A percentile compares a stretch with the other conserved stretches of the same genome.
These are phyloP conservation scores for Ganoderma sp. DNA, from an alignment of 1,284 basidiomycete species.

Conservation along the genomic window DNA sequence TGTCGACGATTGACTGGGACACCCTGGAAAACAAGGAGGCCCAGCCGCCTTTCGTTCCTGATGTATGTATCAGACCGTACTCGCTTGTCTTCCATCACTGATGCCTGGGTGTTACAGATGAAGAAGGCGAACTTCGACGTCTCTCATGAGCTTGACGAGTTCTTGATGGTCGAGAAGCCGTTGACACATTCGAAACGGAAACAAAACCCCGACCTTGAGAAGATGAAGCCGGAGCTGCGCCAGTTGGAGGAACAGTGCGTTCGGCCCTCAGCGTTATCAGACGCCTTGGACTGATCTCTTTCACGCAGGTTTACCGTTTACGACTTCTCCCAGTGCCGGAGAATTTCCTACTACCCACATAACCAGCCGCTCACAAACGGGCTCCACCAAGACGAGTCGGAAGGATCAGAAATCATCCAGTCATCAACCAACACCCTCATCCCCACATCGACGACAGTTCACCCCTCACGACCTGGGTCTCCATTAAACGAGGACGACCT, in stretches of 20 bases:
- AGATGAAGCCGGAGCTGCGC: constrained; percentile 88
- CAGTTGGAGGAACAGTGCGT: constrained; percentile 92
- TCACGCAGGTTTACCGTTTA: constrained; percentile 73
- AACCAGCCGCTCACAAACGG: constrained; percentile 67
- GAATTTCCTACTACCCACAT: constrained; percentile 80
- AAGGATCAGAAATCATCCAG: constrained; percentile 41
- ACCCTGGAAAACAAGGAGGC: constrained; percentile 75
- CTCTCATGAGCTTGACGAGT: constrained; percentile 95
- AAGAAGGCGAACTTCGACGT: constrained; percentile 98
- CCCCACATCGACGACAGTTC: constrained; percentile 51
- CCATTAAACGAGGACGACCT: constrained; percentile 43
- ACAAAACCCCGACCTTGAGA: constrained; percentile 76
- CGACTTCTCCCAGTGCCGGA: constrained; percentile 68
- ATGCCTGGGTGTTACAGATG: constrained; percentile 55
- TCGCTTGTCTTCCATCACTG: constrained; percentile 20
- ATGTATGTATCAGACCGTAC: constrained; percentile 59
- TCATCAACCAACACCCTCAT: constrained; percentile 51
- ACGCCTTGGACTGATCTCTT: not conserved
- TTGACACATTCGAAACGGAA: constrained; percentile 93
- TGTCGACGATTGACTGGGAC: constrained; percentile 82
- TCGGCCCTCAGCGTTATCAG: not conserved
- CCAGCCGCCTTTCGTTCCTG: constrained; percentile 89
- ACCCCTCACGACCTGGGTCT: constrained; percentile 67
- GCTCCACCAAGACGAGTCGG: constrained; percentile 50
- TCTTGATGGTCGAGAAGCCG: constrained; percentile 96